phyloP scores from a whole-genome alignment of 1,284 basidiomycete genomes.

The Malassezia pachydermatis region DNA sequence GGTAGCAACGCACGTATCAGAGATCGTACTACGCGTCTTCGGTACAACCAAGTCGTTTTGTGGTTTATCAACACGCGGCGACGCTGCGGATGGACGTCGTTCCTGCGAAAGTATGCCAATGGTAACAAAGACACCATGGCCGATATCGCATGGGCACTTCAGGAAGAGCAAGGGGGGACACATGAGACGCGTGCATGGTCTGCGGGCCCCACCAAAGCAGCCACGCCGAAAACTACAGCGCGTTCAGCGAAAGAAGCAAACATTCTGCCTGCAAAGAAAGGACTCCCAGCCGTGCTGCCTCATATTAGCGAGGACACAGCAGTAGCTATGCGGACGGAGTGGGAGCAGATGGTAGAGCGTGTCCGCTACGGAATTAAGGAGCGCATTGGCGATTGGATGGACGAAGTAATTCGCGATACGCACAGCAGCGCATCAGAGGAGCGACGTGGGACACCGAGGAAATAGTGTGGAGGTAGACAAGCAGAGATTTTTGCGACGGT shows the following conservation, averaged over 20 bases:
- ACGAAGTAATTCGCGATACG: constrained; percentile 9
- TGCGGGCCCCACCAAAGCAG: background rate
- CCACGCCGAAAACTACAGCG: background rate
- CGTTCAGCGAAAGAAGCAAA: background rate
- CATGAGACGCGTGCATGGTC: constrained; percentile 13
- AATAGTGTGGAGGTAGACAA: constrained; percentile 7
- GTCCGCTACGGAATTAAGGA: constrained; percentile 31
- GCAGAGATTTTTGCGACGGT: too few relatives aligned
- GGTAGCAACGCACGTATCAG: constrained; percentile 21
- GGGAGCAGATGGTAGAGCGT: constrained; percentile 25
- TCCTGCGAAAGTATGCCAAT: constrained; percentile 25
- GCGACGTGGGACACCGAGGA: background rate
- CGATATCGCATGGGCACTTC: constrained; percentile 10
- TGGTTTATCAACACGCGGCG: constrained; percentile 48
- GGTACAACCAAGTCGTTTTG: constrained; percentile 24
- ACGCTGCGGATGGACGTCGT: constrained; percentile 39
- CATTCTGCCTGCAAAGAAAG: too few relatives aligned
- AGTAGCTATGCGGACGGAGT: constrained; percentile 14
- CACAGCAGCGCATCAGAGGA: too few relatives aligned
- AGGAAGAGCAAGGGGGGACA: constrained; percentile 10
- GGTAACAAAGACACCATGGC: constrained; percentile 26
- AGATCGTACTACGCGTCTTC: background rate
- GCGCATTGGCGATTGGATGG: constrained; percentile 30
- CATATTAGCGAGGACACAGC: background rate
- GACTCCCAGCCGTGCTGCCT: background rate